Conservation (phyloP, 2,329 filamentous ascomycete species). For the Cadophora gregata region DNA sequence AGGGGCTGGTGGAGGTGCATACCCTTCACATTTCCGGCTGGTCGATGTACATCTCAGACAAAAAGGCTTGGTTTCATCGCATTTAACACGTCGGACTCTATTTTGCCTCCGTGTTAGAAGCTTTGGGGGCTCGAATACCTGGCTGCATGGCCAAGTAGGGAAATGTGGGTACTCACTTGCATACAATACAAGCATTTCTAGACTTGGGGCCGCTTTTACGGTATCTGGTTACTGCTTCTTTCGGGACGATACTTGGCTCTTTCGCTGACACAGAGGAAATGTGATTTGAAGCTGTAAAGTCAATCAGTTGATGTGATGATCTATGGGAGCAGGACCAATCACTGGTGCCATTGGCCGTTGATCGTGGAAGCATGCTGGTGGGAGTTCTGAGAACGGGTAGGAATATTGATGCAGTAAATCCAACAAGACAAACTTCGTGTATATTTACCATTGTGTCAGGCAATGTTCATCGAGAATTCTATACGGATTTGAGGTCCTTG, state of each 20-base stretch:
- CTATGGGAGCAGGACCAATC: neutral
- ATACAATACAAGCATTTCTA: conserved; percentile 12
- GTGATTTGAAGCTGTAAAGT: neutral
- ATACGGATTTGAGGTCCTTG: no score
- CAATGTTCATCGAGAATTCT: neutral
- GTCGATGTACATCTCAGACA: conserved; percentile 17
- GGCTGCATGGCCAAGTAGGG: neutral
- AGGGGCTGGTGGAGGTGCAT: neutral
- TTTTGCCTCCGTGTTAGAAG: neutral
- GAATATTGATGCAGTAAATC: neutral
- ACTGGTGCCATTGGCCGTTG: neutral
- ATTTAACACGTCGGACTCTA: conserved; percentile 20
- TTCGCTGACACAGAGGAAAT: neutral
- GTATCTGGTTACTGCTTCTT: neutral
- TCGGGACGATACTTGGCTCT: neutral
- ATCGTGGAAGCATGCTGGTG: neutral
- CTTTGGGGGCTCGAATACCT: neutral
- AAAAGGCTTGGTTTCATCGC: conserved; percentile 17
- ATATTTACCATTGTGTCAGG: neutral
- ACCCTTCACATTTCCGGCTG: conserved; percentile 20
- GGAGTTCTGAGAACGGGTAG: neutral
- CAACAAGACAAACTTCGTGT: neutral
- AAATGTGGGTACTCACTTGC: conserved; percentile 15
- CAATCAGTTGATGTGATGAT: neutral
- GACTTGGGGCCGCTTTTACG: conserved; percentile 8